Percentiles rank a stretch among this genome's conserved stretches.
Conservation (phyloP, 2,329 filamentous ascomycete species). For the Fusarium concolor region DNA sequence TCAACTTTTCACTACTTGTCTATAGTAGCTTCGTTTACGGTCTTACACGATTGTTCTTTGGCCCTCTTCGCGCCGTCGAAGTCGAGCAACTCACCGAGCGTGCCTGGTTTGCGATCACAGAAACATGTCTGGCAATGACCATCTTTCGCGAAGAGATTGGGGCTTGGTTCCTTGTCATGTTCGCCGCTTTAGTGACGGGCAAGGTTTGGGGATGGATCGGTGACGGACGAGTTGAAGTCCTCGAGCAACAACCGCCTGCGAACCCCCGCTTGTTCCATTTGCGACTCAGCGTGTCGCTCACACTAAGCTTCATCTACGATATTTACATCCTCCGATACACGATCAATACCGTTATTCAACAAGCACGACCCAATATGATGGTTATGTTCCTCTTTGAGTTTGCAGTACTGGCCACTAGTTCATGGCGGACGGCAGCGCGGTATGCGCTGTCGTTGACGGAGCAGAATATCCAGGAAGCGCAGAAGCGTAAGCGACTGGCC, state of each 20-base stretch:
- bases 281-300: constrained; percentile 81
- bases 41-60: constrained; percentile 90
- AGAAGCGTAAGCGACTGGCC: constrained; percentile 76
- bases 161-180: constrained; percentile 96
- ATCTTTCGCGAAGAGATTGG: constrained; percentile 97
- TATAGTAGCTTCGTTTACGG: constrained; percentile 86
- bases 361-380: constrained; percentile 98
- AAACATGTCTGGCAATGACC: constrained; percentile 97
- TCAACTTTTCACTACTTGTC: constrained; percentile 87
- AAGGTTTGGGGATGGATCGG: constrained; percentile 99
- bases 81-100: constrained; percentile 97
- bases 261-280: constrained; percentile 91
- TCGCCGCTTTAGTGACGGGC: constrained; percentile 88
- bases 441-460: constrained; percentile 86
- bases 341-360: constrained; percentile 82
- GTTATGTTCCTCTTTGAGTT: constrained; percentile 99
- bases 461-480: constrained; percentile 77
- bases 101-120: constrained; percentile 97
- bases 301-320: constrained; percentile 84
- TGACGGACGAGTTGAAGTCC: constrained; percentile 90
- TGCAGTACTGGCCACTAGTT: constrained; percentile 84
- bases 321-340: constrained; percentile 83
- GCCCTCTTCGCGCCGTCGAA: constrained; percentile 89
- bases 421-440: constrained; percentile 80
- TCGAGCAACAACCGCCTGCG: constrained; percentile 93